Evolutionary conservation across 176 grass and related monocot genomes (phyloP).

Genomic region (Eleusine indica): DNA sequence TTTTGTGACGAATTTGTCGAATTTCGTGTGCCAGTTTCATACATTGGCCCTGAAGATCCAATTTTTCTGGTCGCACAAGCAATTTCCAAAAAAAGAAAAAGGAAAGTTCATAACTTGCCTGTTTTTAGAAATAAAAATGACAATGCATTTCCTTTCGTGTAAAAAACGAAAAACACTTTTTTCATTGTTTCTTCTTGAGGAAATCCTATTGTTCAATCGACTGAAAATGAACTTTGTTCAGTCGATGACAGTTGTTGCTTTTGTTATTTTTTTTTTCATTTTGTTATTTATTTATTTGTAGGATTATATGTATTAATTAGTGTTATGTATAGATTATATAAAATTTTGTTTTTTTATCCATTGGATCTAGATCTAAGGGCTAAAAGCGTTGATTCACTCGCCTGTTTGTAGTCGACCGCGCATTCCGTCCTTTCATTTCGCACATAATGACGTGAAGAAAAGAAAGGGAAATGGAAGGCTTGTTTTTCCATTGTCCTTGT

Average conservation of each 20-base stretch:
- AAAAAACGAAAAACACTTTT: not conserved
- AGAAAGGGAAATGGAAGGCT: not conserved
- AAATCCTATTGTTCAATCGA: no score
- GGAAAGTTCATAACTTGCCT: not conserved
- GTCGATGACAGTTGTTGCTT: no score
- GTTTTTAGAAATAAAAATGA: not conserved
- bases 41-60: not conserved
- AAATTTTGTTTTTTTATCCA: no score
- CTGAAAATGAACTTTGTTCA: no score
- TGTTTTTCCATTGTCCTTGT: not conserved
- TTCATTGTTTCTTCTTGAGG: not conserved
- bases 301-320: no score
- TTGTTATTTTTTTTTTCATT: no score
- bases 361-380: no score
- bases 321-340: no score
- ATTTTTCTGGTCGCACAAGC: not conserved
- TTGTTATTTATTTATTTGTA: no score
- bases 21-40: not conserved
- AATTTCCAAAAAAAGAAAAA: not conserved
- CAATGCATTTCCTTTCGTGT: conserved; percentile 4
- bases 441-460: not conserved
- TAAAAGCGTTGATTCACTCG: no score
- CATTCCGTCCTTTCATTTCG: not conserved
- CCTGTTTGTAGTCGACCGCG: not conserved
- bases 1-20: not conserved